These are phyloP conservation scores for Magnolia officinalis DNA, from an alignment of 164 flowering plant genomes.

Conservation along the genomic window DNA sequence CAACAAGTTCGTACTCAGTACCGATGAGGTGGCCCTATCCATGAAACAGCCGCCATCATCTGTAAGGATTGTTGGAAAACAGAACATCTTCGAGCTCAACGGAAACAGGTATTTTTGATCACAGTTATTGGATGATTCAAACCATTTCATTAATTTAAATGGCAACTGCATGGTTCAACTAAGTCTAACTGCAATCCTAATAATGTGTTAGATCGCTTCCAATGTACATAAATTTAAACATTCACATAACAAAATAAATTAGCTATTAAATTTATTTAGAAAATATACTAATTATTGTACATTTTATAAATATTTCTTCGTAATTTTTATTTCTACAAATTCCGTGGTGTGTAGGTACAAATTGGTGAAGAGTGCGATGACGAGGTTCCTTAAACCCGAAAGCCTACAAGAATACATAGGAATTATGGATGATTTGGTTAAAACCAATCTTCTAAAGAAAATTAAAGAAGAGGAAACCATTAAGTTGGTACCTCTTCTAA, in stretches of 20 bases:
- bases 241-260: background rate
- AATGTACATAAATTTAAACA: background rate
- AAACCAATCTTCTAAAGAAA: constrained; percentile 2
- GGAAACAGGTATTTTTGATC: constrained; percentile 5
- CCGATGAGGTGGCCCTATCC: constrained; percentile 8
- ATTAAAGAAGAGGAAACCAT: constrained; percentile 11
- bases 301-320: background rate
- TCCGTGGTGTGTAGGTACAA: constrained; percentile 5
- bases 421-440: constrained; percentile 16
- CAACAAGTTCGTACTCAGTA: constrained; percentile 13
- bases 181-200: background rate
- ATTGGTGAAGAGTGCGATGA: constrained; percentile 12
- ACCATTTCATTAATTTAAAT: background rate
- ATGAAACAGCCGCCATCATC: constrained; percentile 11
- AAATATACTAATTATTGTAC: too few relatives aligned
- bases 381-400: constrained; percentile 23
- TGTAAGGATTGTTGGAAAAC: constrained; percentile 7
- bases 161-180: too few relatives aligned
- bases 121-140: background rate
- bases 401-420: constrained; percentile 18
- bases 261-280: background rate
- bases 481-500: constrained; percentile 7
- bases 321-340: background rate
- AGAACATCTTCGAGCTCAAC: constrained; percentile 6
- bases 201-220: background rate